phyloP scores from a whole-genome alignment of 1,284 basidiomycete species.

The Leccinum brunneo-olivaceum region DNA sequence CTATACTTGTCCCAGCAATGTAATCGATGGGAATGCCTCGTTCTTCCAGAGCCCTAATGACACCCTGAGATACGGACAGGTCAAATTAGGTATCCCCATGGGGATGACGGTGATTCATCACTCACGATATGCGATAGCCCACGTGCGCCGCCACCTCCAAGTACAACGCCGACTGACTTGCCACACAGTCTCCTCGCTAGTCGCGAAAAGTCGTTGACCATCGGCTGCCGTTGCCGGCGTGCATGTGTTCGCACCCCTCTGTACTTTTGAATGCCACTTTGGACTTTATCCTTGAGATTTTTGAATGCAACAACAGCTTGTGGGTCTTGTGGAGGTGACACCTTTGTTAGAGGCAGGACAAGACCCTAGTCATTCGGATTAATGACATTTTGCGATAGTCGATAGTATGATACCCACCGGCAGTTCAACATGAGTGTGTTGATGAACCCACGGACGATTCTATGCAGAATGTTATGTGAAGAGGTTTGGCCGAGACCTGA shows the following conservation, averaged over 20 bases:
- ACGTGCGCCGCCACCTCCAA: conserved; percentile 94
- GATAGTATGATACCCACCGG: conserved; percentile 43
- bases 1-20: conserved; percentile 87
- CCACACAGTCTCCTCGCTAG: conserved; percentile 89
- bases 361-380: conserved; percentile 42
- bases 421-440: conserved; percentile 87
- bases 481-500: conserved; percentile 1
- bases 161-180: conserved; percentile 87
- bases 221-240: conserved; percentile 69
- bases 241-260: conserved; percentile 63
- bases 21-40: conserved; percentile 90
- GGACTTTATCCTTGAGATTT: conserved; percentile 87
- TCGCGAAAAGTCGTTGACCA: conserved; percentile 89
- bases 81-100: conserved; percentile 13
- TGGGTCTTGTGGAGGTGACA: conserved; percentile 65
- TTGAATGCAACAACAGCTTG: conserved; percentile 86
- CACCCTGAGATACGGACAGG: conserved; percentile 46
- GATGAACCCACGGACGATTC: conserved; percentile 92
- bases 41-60: conserved; percentile 89
- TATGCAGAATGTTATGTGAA: conserved; percentile 26
- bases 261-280: conserved; percentile 85
- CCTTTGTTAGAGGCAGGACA: conserved; percentile 58
- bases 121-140: conserved; percentile 88
- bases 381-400: not conserved
- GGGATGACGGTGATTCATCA: conserved; percentile 7